Evolutionary conservation across 306 rosid species (phyloP).

Genomic region (Pterocarpus macrocarpus): DNA sequence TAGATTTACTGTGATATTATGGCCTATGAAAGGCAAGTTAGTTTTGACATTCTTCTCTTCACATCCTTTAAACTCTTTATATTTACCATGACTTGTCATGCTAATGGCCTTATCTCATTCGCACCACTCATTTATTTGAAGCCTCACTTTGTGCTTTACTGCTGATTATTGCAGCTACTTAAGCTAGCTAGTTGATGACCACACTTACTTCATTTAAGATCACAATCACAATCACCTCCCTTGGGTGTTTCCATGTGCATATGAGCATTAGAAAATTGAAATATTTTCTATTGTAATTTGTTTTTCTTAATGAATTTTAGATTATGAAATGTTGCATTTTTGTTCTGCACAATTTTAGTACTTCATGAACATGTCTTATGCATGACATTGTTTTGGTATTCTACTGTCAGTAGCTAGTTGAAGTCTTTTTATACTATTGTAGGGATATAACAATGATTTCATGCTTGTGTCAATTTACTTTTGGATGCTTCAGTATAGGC

Average conservation of each 20-base stretch:
- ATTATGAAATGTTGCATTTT: slow-evolving; percentile 23
- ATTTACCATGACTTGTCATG: slow-evolving; percentile 26
- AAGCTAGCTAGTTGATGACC: slow-evolving; percentile 42
- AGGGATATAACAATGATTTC: neutral
- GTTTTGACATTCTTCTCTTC: slow-evolving; percentile 33
- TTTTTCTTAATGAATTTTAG: neutral
- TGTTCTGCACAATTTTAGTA: slow-evolving; percentile 10
- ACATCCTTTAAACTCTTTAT: slow-evolving; percentile 31
- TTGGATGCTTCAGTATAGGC: slow-evolving; percentile 13
- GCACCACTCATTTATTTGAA: slow-evolving; percentile 27
- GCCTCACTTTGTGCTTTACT: slow-evolving; percentile 36
- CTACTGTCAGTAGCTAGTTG: slow-evolving; percentile 21
- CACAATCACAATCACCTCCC: slow-evolving; percentile 40
- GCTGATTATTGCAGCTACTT: slow-evolving; percentile 37
- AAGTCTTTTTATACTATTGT: slow-evolving; percentile 15
- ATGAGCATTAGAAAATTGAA: neutral
- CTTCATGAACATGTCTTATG: slow-evolving; percentile 32
- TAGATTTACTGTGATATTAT: slow-evolving; percentile 8
- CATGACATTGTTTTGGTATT: slow-evolving; percentile 22
- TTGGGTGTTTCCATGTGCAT: too few relatives aligned
- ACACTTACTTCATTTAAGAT: slow-evolving; percentile 46
- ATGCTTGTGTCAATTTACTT: neutral
- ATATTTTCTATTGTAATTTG: neutral
- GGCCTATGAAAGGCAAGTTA: slow-evolving; percentile 37
- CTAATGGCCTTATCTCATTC: slow-evolving; percentile 32